These are phyloP conservation scores for Moricandia arvensis DNA, from an alignment of 345 rosid species.

Conservation along the genomic window DNA sequence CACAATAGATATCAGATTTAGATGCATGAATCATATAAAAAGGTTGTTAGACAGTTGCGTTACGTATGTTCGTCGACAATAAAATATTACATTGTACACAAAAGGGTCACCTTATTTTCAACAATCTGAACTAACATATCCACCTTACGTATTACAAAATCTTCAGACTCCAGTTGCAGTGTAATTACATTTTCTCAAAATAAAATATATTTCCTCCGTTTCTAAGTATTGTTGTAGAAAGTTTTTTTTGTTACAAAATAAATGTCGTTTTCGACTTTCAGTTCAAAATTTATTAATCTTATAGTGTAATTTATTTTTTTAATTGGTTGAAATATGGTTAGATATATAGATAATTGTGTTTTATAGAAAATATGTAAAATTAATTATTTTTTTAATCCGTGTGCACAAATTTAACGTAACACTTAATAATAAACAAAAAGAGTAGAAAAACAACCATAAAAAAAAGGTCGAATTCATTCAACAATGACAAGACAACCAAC, in stretches of 20 bases:
- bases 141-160: conserved; percentile 16
- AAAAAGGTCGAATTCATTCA: neutral
- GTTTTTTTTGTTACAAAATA: too few species aligned
- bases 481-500: conserved; percentile 16
- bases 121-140: conserved; percentile 25
- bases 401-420: too few species aligned
- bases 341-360: too few species aligned
- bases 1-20: neutral
- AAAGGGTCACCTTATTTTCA: conserved; percentile 6
- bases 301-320: too few species aligned
- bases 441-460: neutral
- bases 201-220: too few species aligned
- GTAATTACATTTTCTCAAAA: conserved; percentile 2
- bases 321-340: too few species aligned
- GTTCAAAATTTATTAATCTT: too few species aligned
- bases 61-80: neutral
- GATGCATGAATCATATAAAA: neutral
- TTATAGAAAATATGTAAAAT: too few species aligned
- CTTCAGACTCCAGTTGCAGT: conserved; percentile 4
- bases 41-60: neutral
- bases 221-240: too few species aligned
- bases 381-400: too few species aligned
- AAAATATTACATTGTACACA: neutral
- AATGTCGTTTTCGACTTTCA: too few species aligned
- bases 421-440: too few species aligned